Base-by-base conservation (phyloP, 2,329 filamentous ascomycete species). In the Diaporthe destruens region DNA sequence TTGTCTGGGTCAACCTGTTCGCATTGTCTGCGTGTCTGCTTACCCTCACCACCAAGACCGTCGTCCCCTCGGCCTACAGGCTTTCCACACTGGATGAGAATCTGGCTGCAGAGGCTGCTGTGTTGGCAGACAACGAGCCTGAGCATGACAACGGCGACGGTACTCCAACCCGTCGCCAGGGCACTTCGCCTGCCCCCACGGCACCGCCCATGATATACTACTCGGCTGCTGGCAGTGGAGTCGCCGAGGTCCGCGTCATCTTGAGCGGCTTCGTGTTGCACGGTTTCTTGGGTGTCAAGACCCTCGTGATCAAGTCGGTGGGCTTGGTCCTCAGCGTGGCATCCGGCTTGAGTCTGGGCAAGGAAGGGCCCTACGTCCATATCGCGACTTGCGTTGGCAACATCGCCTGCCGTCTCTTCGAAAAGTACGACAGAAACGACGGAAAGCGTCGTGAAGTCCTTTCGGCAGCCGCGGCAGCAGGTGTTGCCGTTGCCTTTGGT, bases 251-350 rank as follows among this genome's bases (percentile, higher is more conserved):
- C 71, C 95, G 96, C 76, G 96, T 98, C 73, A 98, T 98, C 72
- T 89, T 98, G n/a, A 98, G 95, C 78, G 96, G 96, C 7, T 99
- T 98, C 79, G 96, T 99, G 71, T 86, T 99, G 71, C 96, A 98
- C 85, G 96, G 96, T 1, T 98, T 98, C 80, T 88, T 99, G 9
- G 96, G 96, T 77, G 82, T 97, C 51, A 93, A 93, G 79, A 98
- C 96, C 0, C 87, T 99, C 39, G 82, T 96, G 6, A 89, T 97
- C 83, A 99, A 99, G 81, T 93, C 94, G 0, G 78, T 93, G 20
- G 95, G 92, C 18, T 85, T 99, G 59, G 89, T 98, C 72, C 87
- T 98, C 71, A 97, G 94, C 80, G 95, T 98, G 51, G 93, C 95
- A 1, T 98, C 96, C 3, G 96, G 96, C 5, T 87, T 99, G 74